phyloP scores from a whole-genome alignment of 1,139 yeast species.

The Debaryomyces nepalensis region DNA sequence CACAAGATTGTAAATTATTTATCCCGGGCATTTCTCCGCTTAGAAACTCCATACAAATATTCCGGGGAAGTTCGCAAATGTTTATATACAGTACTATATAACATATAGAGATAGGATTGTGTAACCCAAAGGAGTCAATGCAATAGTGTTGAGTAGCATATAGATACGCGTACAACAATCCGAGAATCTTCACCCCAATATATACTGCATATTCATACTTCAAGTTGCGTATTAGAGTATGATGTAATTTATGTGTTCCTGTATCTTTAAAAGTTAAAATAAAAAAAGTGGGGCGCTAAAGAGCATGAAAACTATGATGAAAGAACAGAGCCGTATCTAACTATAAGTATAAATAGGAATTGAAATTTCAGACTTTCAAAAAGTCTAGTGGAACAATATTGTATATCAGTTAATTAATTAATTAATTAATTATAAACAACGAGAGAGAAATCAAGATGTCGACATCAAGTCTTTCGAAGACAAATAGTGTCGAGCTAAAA shows the following conservation, averaged over 20 bases:
- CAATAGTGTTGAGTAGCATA: too few species aligned
- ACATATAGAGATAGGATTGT: too few species aligned
- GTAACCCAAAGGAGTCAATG: too few species aligned
- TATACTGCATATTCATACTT: not conserved
- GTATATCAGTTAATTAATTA: too few species aligned
- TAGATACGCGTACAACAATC: too few species aligned
- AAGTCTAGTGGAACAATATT: too few species aligned
- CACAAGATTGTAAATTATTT: too few species aligned
- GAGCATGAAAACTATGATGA: not conserved
- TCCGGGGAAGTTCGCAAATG: too few species aligned
- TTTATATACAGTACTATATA: too few species aligned
- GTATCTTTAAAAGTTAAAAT: not conserved
- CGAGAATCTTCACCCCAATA: slow-evolving; percentile 2
- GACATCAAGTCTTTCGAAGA: slow-evolving; percentile 4
- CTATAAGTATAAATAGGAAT: slow-evolving; percentile 3
- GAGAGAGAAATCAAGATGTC: slow-evolving; percentile 1
- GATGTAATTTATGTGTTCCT: slow-evolving; percentile 1
- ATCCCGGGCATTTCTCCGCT: too few species aligned
- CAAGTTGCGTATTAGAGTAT: not conserved
- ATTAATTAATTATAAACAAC: too few species aligned
- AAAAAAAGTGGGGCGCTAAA: not conserved
- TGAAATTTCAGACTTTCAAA: not conserved
- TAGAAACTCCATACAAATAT: too few species aligned
- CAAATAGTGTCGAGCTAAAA: slow-evolving; percentile 1
- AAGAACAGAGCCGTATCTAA: not conserved